Evolutionary conservation across 352 stramenopile genomes (phyloP).

Genomic region (Globisporangium rhizosaccharum): DNA sequence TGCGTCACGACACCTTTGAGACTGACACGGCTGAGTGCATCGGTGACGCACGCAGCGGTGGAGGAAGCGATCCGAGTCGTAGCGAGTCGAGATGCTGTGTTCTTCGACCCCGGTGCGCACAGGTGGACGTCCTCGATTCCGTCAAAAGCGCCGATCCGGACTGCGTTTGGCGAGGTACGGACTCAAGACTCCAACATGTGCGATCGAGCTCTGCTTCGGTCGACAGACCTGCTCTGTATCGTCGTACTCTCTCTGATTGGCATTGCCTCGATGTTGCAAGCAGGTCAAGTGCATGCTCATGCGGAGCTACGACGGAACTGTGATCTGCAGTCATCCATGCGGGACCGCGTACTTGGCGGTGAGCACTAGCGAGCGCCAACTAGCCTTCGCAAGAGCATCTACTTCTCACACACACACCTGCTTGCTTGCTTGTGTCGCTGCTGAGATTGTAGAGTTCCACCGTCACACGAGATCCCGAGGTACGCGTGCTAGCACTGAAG

Average conservation of each 20-base stretch:
- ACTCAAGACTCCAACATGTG: neutral
- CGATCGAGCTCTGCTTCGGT: too few species aligned
- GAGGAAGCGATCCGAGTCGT: slow-evolving; percentile 48
- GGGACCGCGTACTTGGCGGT: slow-evolving; percentile 47
- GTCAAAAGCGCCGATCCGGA: slow-evolving; percentile 32
- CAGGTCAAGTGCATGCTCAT: slow-evolving; percentile 38
- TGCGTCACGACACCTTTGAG: neutral
- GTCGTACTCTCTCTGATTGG: too few species aligned
- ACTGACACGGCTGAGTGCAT: neutral
- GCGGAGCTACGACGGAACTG: slow-evolving; percentile 39
- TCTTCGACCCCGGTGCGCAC: slow-evolving; percentile 33
- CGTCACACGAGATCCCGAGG: slow-evolving; percentile 27
- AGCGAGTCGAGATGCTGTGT: slow-evolving; percentile 39
- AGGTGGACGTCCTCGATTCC: slow-evolving; percentile 42
- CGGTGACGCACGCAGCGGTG: slow-evolving; percentile 21
- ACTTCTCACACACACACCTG: neutral
- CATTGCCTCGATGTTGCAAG: neutral
- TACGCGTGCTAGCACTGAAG: slow-evolving; percentile 9
- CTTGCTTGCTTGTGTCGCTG: neutral
- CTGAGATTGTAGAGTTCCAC: slow-evolving; percentile 23
- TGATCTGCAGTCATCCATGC: slow-evolving; percentile 41
- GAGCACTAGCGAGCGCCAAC: slow-evolving; percentile 1
- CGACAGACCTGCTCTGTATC: too few species aligned
- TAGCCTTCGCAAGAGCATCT: too few species aligned
- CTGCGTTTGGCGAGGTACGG: slow-evolving; percentile 43